These are phyloP conservation scores for Lactarius indigo DNA, from an alignment of 768 basidiomycete genomes.

Conservation along the genomic window DNA sequence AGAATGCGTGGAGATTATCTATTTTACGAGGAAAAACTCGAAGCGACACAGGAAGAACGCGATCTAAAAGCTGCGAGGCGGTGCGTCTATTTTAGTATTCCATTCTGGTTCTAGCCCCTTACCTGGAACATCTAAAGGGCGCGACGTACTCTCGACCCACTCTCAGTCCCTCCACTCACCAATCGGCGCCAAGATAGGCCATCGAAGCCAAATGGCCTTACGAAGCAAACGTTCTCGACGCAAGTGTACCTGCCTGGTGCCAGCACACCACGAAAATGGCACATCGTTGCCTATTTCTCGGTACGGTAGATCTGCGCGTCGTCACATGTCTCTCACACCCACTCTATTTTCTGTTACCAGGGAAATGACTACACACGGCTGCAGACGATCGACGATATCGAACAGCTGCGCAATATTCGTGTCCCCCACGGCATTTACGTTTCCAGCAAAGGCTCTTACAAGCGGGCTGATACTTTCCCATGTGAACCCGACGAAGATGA, in stretches of 20 bases:
- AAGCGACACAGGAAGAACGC: conserved; percentile 74
- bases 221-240: conserved; percentile 83
- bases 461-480: conserved; percentile 29
- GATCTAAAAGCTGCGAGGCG: conserved; percentile 77
- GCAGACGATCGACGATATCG: conserved; percentile 71
- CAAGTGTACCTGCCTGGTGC: conserved; percentile 62
- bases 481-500: conserved; percentile 31
- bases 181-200: conserved; percentile 73
- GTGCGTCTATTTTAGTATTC: conserved; percentile 34
- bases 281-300: conserved; percentile 79
- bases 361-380: conserved; percentile 65
- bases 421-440: conserved; percentile 71
- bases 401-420: conserved; percentile 63
- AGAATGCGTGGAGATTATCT: conserved; percentile 80
- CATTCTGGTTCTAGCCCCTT: background rate
- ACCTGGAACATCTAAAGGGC: conserved; percentile 38
- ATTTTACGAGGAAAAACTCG: conserved; percentile 82
- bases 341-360: conserved; percentile 34
- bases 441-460: conserved; percentile 52
- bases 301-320: conserved; percentile 38
- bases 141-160: conserved; percentile 57
- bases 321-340: conserved; percentile 9
- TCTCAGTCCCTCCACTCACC: conserved; percentile 52
- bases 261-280: conserved; percentile 67
- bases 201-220: conserved; percentile 75